Conservation (phyloP, 176 grass and related monocot genomes). For the Guadua angustifolia region DNA sequence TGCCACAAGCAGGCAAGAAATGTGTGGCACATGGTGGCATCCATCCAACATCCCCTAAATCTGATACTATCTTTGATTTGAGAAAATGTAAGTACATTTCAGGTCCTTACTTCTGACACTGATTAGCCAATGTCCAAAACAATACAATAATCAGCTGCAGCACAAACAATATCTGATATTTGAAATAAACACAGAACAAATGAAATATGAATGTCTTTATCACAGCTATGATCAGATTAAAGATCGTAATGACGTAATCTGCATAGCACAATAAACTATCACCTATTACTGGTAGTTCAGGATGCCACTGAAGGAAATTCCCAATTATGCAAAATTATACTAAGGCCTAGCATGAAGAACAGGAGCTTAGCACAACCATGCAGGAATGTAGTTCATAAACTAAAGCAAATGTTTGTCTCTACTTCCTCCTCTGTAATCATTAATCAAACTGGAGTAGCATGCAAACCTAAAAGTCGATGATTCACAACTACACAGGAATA, state of each 20-base stretch:
- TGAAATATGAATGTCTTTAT: not conserved
- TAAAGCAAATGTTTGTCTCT: not conserved
- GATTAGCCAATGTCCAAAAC: conserved; percentile 5
- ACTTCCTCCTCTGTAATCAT: not conserved
- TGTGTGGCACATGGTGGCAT: not conserved
- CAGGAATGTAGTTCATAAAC: not conserved
- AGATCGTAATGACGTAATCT: too few relatives aligned
- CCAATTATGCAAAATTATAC: not conserved
- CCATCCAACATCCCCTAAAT: not conserved
- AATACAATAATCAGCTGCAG: conserved; percentile 5
- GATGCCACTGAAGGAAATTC: not conserved
- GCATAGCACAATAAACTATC: not conserved
- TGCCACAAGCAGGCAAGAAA: not conserved
- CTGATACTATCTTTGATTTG: conserved; percentile 9
- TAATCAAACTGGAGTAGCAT: not conserved
- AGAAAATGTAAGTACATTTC: not conserved
- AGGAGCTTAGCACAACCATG: not conserved
- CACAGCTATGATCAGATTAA: not conserved
- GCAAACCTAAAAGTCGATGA: not conserved
- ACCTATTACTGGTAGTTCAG: not conserved
- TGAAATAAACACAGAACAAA: conserved; percentile 17
- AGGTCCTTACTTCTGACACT: not conserved
- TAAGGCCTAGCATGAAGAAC: not conserved
- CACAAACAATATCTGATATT: not conserved
- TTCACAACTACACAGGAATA: not conserved